These are phyloP conservation scores for Candida lessepsii DNA, from an alignment of 805 yeast species.

Conservation along the genomic window DNA sequence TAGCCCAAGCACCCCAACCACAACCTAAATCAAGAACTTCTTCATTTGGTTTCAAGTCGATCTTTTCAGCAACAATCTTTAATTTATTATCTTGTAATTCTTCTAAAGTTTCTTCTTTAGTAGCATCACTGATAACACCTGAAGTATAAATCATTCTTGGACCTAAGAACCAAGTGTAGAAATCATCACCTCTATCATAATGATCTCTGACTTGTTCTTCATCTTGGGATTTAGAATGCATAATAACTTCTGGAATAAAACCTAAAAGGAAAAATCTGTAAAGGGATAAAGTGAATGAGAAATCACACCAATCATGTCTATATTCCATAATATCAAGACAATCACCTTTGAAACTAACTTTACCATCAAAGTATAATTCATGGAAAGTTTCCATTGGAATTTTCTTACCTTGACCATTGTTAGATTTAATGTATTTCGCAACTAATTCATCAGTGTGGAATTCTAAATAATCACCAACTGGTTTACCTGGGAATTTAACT, in stretches of 20 bases:
- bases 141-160: conserved; percentile 94
- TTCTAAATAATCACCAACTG: conserved; percentile 76
- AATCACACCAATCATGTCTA: conserved; percentile 89
- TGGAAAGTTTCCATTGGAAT: conserved; percentile 93
- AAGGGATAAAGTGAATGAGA: conserved; percentile 71
- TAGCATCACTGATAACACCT: conserved; percentile 75
- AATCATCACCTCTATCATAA: conserved; percentile 95
- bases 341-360: conserved; percentile 87
- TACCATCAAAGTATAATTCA: conserved; percentile 78
- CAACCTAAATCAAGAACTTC: conserved; percentile 82
- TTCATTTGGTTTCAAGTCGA: conserved; percentile 71
- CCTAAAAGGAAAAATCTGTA: conserved; percentile 81
- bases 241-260: conserved; percentile 87
- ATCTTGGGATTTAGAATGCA: conserved; percentile 92
- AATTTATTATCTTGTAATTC: conserved; percentile 86
- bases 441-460: conserved; percentile 74
- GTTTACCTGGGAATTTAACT: conserved; percentile 70
- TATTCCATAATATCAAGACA: conserved; percentile 78
- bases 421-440: conserved; percentile 53
- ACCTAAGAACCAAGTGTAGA: conserved; percentile 90
- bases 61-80: conserved; percentile 83
- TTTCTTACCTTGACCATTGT: conserved; percentile 62
- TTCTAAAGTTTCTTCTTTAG: conserved; percentile 70
- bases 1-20: conserved; percentile 94
- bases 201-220: conserved; percentile 96